phyloP scores from a whole-genome alignment of 2,329 filamentous ascomycete genomes.

The Exophiala aquamarina region DNA sequence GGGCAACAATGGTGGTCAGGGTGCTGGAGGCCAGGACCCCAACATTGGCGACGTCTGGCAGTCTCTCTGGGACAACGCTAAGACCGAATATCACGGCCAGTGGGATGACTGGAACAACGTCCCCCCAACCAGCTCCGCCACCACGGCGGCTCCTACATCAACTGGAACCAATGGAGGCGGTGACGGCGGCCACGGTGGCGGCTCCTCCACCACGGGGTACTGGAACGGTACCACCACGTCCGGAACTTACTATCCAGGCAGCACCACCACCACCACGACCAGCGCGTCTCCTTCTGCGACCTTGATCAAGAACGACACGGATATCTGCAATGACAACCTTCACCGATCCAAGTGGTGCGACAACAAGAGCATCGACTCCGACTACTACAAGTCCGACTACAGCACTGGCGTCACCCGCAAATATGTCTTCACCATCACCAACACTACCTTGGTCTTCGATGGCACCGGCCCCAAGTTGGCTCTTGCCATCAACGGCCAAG shows the following conservation, averaged over 20 bases:
- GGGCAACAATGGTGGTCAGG: constrained; percentile 1
- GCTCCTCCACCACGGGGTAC: neutral
- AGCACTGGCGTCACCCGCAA: constrained; percentile 19
- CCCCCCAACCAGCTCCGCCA: neutral
- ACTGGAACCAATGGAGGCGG: too few relatives aligned
- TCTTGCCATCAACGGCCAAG: constrained; percentile 68
- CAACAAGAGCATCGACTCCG: constrained; percentile 16
- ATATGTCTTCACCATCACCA: constrained; percentile 24
- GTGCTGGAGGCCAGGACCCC: constrained; percentile 1
- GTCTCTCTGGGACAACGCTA: constrained; percentile 16
- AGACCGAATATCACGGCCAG: too few relatives aligned
- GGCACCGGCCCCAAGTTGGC: constrained; percentile 44
- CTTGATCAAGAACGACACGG: constrained; percentile 10
- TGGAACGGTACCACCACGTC: constrained; percentile 1
- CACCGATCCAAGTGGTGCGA: constrained; percentile 24
- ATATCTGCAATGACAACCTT: constrained; percentile 20
- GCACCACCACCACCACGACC: constrained; percentile 4
- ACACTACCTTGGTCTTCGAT: constrained; percentile 23
- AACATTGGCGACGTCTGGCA: constrained; percentile 13
- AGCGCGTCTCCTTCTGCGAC: neutral
- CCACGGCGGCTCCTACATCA: neutral
- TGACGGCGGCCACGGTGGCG: too few relatives aligned
- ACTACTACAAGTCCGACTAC: constrained; percentile 18
- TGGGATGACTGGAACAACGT: too few relatives aligned
- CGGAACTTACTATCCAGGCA: neutral